A percentile compares a stretch with the other conserved stretches of the same genome.
Evolutionary conservation across 2,329 filamentous ascomycete species (phyloP).

Genomic region (Phialophora expanda): DNA sequence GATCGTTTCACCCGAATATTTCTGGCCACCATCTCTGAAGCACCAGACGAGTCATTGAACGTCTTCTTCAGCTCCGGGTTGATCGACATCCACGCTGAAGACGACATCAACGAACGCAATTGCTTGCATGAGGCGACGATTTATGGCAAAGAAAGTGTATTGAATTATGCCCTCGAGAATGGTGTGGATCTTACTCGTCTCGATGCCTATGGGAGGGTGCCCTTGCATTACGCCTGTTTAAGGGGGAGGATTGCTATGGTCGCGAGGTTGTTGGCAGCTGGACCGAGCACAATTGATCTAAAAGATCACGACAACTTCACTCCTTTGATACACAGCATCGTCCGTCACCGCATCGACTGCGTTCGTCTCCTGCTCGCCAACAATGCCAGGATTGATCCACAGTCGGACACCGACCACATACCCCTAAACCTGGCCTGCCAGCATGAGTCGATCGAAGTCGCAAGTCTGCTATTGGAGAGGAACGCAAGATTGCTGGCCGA

Average conservation of each 20-base stretch:
- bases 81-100: slow-evolving; percentile 89
- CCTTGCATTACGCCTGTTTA: slow-evolving; percentile 94
- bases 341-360: slow-evolving; percentile 80
- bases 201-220: slow-evolving; percentile 92
- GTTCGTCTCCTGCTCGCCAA: slow-evolving; percentile 77
- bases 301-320: slow-evolving; percentile 98
- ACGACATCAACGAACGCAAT: slow-evolving; percentile 97
- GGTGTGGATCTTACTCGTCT: slow-evolving; percentile 78
- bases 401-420: slow-evolving; percentile 86
- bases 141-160: slow-evolving; percentile 80
- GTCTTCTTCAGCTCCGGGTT: slow-evolving; percentile 78
- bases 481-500: slow-evolving; percentile 86
- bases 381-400: slow-evolving; percentile 83
- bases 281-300: slow-evolving; percentile 77
- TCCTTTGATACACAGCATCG: slow-evolving; percentile 91
- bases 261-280: slow-evolving; percentile 70
- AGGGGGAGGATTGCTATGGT: slow-evolving; percentile 88
- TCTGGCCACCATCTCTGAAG: slow-evolving; percentile 85
- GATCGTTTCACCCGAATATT: slow-evolving; percentile 90
- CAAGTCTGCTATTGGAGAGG: slow-evolving; percentile 80
- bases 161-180: slow-evolving; percentile 74
- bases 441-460: slow-evolving; percentile 82
- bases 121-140: slow-evolving; percentile 97
- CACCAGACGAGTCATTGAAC: slow-evolving; percentile 74
- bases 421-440: slow-evolving; percentile 95